Conservation (phyloP, 140 eudicot species). For the Stevia rebaudiana region DNA sequence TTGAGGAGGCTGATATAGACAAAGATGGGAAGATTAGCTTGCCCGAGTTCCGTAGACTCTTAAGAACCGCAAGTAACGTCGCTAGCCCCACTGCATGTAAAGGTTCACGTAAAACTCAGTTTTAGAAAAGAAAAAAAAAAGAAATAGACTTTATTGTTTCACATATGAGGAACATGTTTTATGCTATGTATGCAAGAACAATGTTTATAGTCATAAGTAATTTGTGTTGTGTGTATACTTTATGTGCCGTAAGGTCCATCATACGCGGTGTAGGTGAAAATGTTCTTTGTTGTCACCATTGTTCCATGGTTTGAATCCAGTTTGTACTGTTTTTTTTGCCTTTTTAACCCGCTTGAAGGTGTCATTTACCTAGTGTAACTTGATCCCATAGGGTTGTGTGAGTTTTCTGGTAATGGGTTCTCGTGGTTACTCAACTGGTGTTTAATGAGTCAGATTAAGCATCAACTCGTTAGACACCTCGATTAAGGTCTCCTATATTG, state of each 20-base stretch:
- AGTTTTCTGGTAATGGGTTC: too few species aligned
- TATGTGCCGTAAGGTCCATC: constrained; percentile 7
- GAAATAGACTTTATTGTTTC: constrained; percentile 18
- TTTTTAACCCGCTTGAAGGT: too few species aligned
- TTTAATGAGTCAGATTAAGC: too few species aligned
- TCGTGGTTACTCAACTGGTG: too few species aligned
- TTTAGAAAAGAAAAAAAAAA: background rate
- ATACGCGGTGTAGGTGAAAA: too few species aligned
- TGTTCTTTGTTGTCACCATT: background rate
- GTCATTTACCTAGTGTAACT: too few species aligned
- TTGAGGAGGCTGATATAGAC: constrained; percentile 98
- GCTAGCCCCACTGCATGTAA: constrained; percentile 47
- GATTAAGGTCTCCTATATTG: too few species aligned
- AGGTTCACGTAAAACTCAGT: constrained; percentile 11
- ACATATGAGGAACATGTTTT: constrained; percentile 18
- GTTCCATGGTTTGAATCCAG: background rate
- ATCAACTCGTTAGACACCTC: too few species aligned
- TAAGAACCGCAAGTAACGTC: constrained; percentile 79
- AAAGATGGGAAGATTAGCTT: constrained; percentile 88
- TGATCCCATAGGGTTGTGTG: too few species aligned
- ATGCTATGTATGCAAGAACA: constrained; percentile 15
- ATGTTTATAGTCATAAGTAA: constrained; percentile 14
- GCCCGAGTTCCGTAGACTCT: constrained; percentile 76
- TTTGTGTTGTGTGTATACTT: constrained; percentile 13
- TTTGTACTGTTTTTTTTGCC: too few species aligned